A percentile compares a stretch with the other conserved stretches of the same genome.
phyloP scores from a whole-genome alignment of 2,329 filamentous ascomycete species.

The Microdochium nivale region DNA sequence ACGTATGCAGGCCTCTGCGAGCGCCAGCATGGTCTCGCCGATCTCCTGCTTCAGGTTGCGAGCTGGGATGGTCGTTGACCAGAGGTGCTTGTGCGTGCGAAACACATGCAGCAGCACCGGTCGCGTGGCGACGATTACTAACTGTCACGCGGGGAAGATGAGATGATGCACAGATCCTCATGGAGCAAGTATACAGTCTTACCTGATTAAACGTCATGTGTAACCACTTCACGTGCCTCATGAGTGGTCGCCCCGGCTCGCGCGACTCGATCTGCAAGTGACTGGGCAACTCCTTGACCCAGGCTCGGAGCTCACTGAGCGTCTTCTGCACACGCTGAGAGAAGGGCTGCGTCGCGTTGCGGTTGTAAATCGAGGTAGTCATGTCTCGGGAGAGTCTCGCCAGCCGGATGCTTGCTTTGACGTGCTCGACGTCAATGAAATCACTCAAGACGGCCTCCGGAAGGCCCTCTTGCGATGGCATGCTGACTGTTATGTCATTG shows the following conservation, averaged over 20 bases:
- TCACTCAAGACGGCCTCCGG: conserved; percentile 11
- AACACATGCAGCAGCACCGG: conserved; percentile 25
- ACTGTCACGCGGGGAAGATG: neutral
- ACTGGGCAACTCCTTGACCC: conserved; percentile 22
- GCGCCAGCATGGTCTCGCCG: conserved; percentile 22
- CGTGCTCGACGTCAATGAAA: conserved; percentile 22
- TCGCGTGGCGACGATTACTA: conserved; percentile 21
- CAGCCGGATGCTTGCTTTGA: conserved; percentile 26
- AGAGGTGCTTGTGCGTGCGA: conserved; percentile 15
- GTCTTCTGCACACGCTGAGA: conserved; percentile 23
- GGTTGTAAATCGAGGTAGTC: conserved; percentile 21
- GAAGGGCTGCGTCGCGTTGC: conserved; percentile 13
- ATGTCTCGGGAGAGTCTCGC: conserved; percentile 21
- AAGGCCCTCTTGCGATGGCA: conserved; percentile 26
- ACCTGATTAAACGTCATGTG: conserved; percentile 9
- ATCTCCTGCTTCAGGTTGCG: conserved; percentile 11
- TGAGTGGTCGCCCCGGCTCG: conserved; percentile 1
- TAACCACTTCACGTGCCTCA: conserved; percentile 2
- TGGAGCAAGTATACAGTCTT: neutral
- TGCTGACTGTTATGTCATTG: conserved; percentile 35
- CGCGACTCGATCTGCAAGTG: conserved; percentile 16
- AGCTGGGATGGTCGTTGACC: neutral
- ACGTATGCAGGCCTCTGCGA: conserved; percentile 34
- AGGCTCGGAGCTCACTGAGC: conserved; percentile 21
- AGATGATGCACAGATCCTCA: neutral